phyloP scores from a whole-genome alignment of 352 stramenopile genomes.

The Pythium vanterpoolii region DNA sequence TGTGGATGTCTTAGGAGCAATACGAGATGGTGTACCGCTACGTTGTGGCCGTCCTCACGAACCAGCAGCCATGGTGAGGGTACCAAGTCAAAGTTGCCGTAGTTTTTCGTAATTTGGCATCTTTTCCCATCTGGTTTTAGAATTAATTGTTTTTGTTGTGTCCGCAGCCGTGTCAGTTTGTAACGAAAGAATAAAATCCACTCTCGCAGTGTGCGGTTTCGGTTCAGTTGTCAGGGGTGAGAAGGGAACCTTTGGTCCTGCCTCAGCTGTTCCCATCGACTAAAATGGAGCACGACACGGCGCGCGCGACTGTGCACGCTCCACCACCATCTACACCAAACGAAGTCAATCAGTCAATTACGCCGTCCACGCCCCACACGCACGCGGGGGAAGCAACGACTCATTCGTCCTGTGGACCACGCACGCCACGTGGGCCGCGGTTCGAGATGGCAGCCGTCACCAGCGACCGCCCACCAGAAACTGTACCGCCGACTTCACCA shows the following conservation, averaged over 20 bases:
- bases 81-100: neutral
- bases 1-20: conserved; percentile 47
- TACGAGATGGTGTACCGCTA: conserved; percentile 86
- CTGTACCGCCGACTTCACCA: too few species aligned
- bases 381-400: neutral
- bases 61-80: conserved; percentile 49
- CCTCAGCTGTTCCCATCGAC: neutral
- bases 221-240: neutral
- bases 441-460: neutral
- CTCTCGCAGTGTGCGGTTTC: neutral
- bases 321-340: neutral
- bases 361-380: neutral
- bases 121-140: neutral
- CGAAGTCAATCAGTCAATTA: neutral
- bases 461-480: neutral
- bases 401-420: neutral
- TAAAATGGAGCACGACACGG: neutral
- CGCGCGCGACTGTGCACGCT: neutral
- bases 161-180: too few species aligned
- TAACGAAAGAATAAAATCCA: too few species aligned
- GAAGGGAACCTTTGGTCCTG: neutral
- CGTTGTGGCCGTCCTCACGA: conserved; percentile 58
- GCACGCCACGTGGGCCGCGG: neutral
- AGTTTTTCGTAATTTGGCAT: conserved; percentile 1
- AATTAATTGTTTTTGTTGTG: too few species aligned